Base-by-base conservation (phyloP, 306 rosid species). In the Lathyrus oleraceus region DNA sequence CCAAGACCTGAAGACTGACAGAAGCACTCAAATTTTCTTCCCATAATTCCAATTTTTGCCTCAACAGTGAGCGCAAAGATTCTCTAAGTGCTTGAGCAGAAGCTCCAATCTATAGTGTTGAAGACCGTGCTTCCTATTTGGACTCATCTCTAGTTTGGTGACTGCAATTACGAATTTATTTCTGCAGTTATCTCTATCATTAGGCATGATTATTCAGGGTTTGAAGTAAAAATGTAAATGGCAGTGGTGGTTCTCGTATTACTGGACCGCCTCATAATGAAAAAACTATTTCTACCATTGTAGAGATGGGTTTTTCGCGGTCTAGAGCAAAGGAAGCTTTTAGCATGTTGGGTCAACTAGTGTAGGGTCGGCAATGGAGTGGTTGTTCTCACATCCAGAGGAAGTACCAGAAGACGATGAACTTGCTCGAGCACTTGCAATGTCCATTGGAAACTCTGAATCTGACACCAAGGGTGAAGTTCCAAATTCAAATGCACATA, bases 31-130 rank as follows among this genome's bases (percentile, higher is more conserved):
- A 90, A 76, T 94, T 94, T 80, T 94, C 98, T 84, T 94, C 98
- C 98, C 98, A 94, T 70, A 94, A 96, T 81, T 94, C 98, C 92
- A 94, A 72, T 83, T 94, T 94, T 87, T 94, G 98, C 79, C 98
- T 87, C 85, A 94, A 81, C 45, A 94, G 81, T 48, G 98, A 97
- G 78, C 90, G 98, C 76, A 94, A 81, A 38, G 98, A 94, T 84
- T 94, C 98, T 73, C 98, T 81, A 52, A 94, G 92, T 45, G 98
- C 98, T 82, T 94, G 98, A 27, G 97, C 92, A 69, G 97, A 94
- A 74, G 98, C 97, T 95, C 60, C 99, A 95, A 44, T 91, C 99
- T 44, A 85, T 77, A 87, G 99, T 95, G 78, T 81, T 95, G 74
- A 95, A 95, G 87, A 91, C 91, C 2, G 88, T 95, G 70, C 95